Evolutionary conservation across 306 rosid species (phyloP).

Genomic region (Rubus parviflorus): DNA sequence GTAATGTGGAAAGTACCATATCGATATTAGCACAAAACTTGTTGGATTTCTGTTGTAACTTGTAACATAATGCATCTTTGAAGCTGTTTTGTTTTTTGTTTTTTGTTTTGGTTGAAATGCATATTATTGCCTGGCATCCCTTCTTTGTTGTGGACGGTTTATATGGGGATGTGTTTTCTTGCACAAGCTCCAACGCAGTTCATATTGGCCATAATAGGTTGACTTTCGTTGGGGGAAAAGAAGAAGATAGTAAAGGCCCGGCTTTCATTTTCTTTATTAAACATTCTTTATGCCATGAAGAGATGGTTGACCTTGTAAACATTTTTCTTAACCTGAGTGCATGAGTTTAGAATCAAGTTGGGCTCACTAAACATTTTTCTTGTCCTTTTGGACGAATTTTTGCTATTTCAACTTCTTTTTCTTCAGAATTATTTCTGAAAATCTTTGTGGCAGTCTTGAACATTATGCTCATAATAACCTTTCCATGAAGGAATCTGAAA

Average conservation of each 20-base stretch:
- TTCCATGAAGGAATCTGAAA: not conserved
- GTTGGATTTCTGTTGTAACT: not conserved
- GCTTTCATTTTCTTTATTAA: not conserved
- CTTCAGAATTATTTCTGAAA: not conserved
- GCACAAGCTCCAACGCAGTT: not conserved
- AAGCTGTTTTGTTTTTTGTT: not conserved
- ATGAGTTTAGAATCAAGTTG: not conserved
- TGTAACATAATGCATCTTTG: not conserved
- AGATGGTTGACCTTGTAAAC: too few relatives aligned
- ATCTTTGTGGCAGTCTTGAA: not conserved
- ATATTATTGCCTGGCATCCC: not conserved
- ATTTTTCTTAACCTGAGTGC: too few relatives aligned
- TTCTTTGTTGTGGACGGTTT: not conserved
- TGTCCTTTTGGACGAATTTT: not conserved
- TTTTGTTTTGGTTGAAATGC: not conserved
- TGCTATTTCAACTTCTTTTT: not conserved
- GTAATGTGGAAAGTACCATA: not conserved
- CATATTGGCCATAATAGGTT: not conserved
- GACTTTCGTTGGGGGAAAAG: not conserved
- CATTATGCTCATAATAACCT: not conserved
- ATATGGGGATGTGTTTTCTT: not conserved
- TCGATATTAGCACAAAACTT: not conserved
- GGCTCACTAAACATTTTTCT: not conserved
- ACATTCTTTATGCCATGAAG: not conserved
- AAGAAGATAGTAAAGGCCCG: not conserved